Base-by-base conservation (phyloP, 23 red algal genomes). In the Agarophyton chilense region DNA sequence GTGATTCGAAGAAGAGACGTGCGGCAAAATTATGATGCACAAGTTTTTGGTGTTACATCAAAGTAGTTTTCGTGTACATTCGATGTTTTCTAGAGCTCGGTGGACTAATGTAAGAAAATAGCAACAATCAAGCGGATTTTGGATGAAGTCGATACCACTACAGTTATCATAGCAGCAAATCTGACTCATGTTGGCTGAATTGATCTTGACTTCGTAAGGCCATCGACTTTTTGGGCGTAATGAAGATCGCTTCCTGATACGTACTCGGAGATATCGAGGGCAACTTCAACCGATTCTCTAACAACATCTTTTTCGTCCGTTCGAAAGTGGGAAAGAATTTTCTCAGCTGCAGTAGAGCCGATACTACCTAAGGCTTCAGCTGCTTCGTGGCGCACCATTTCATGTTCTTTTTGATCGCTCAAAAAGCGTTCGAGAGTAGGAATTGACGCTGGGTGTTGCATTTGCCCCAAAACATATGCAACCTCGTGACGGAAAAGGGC, bases 361-460 rank as follows among this genome's bases (percentile, higher is more conserved):
- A 99, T 94, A 42, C 88, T 82, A 21, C 97, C 97, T 26, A 99
- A 52, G 6, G 97, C 97, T 87, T 99, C 97, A 10, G 97, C 97
- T 45, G 97, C 97, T 82, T 99, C 97, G 77, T 99, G 97, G 44
- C 97, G 76, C 25, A 99, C 97, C 97, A 99, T 99, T 36, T 84
- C 68, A 77, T 86, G 84, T 72, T 96, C 97, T 19, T 84, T 47
- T 22, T 76, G 38, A 56, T 96, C 54, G 1, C 24, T 78, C 21
- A 99, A 62, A 72, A 93, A 79, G 36, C 42, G 39, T 36, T 52
- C 72, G 49, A 99, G 84, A 14, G 91, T 82, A 25, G 67, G 60
- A 33, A 95, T 45, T 18, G 92, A 84, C 33, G 77, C 72, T 24
- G 45, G 16, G 54, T 51, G 64, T 62, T 80, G 43, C 83, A 95